Evolutionary conservation across 805 yeast species (phyloP).

Genomic region (Myxozyma sirexii): DNA sequence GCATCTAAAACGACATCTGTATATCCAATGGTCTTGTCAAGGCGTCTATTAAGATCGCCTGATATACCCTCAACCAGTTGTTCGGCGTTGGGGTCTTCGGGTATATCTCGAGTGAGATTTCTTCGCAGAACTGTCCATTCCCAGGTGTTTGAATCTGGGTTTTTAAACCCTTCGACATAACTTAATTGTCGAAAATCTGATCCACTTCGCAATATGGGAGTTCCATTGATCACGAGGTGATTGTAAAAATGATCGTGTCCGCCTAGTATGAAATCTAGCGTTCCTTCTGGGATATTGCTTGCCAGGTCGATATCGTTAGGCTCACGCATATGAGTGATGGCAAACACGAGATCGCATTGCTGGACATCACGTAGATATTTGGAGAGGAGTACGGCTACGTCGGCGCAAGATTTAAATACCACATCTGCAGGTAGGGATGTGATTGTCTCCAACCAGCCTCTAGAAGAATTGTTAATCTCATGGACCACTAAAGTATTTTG

Average conservation of each 20-base stretch:
- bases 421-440: slow-evolving; percentile 28
- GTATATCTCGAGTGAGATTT: slow-evolving; percentile 21
- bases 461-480: background rate
- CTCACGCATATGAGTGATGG: slow-evolving; percentile 37
- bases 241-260: slow-evolving; percentile 37
- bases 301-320: slow-evolving; percentile 34
- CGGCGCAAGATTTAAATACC: slow-evolving; percentile 23
- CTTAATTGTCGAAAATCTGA: slow-evolving; percentile 35
- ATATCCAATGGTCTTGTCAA: slow-evolving; percentile 32
- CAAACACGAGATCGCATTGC: slow-evolving; percentile 34
- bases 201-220: slow-evolving; percentile 31
- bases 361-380: slow-evolving; percentile 26
- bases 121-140: slow-evolving; percentile 28
- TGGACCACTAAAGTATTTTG: background rate
- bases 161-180: slow-evolving; percentile 33
- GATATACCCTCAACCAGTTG: slow-evolving; percentile 23
- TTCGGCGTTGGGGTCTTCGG: slow-evolving; percentile 17
- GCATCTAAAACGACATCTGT: slow-evolving; percentile 32
- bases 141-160: slow-evolving; percentile 11
- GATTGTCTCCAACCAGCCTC: slow-evolving; percentile 37
- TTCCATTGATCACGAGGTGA: slow-evolving; percentile 27
- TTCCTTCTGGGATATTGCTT: slow-evolving; percentile 26
- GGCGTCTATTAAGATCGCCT: slow-evolving; percentile 20
- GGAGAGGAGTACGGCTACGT: slow-evolving; percentile 19
- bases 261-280: slow-evolving; percentile 34